These are phyloP conservation scores for Monilinia aucupariae DNA, from an alignment of 2,329 filamentous ascomycete species.

Conservation along the genomic window DNA sequence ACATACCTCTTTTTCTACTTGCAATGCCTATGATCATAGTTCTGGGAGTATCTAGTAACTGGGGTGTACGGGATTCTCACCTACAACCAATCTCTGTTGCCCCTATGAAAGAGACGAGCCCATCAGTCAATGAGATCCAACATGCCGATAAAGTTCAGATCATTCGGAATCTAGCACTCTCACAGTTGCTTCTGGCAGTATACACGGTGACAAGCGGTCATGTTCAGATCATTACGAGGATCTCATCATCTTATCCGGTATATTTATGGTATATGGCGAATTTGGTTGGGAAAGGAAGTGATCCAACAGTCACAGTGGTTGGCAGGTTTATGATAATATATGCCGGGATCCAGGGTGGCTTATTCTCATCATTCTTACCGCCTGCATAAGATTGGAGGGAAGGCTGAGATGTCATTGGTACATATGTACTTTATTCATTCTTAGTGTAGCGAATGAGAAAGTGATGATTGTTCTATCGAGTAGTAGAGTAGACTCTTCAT, in stretches of 20 bases:
- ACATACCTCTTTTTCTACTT: conserved; percentile 81
- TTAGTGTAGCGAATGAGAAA: too few species aligned
- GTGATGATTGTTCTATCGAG: too few species aligned
- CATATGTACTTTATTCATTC: not conserved
- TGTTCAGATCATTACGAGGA: conserved; percentile 85
- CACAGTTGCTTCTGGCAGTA: conserved; percentile 66
- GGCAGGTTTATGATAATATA: conserved; percentile 71
- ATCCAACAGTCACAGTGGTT: conserved; percentile 12
- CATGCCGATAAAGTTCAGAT: conserved; percentile 18
- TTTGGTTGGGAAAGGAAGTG: conserved; percentile 17
- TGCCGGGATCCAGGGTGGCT: conserved; percentile 69
- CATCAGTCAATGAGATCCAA: not conserved
- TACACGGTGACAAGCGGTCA: conserved; percentile 78
- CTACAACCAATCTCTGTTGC: not conserved
- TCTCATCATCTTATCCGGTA: conserved; percentile 80
- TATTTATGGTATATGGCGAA: conserved; percentile 82
- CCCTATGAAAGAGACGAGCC: not conserved
- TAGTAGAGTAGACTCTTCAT: too few species aligned
- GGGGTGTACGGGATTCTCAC: conserved; percentile 34
- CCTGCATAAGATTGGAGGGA: conserved; percentile 57
- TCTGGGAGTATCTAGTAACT: conserved; percentile 55
- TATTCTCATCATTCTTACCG: conserved; percentile 88
- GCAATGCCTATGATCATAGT: conserved; percentile 71
- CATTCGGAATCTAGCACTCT: conserved; percentile 52
- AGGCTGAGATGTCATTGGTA: not conserved